Conservation (phyloP, 2,329 filamentous ascomycete species). For the Magnaporthiopsis rhizophila region DNA sequence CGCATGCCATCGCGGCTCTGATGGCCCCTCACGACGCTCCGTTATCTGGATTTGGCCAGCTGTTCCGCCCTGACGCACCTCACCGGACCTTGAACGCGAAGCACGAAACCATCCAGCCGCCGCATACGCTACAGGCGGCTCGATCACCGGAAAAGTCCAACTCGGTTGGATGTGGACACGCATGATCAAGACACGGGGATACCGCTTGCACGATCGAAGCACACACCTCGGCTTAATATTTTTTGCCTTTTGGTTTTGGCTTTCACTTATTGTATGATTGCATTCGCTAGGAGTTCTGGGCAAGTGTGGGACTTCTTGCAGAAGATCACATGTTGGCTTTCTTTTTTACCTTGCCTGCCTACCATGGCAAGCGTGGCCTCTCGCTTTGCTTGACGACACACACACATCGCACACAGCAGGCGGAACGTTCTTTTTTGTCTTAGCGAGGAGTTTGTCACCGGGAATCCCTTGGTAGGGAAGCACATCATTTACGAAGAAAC, state of each 20-base stretch:
- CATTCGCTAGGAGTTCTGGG: neutral
- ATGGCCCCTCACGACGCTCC: neutral
- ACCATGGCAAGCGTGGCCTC: neutral
- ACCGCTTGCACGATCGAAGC: neutral
- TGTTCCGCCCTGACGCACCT: neutral
- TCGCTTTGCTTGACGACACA: neutral
- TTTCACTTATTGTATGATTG: neutral
- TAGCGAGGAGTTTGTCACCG: constrained; percentile 1
- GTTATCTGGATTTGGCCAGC: neutral
- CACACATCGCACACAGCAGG: neutral
- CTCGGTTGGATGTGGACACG: neutral
- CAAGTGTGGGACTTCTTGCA: neutral
- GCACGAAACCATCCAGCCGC: too few relatives aligned
- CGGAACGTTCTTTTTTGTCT: neutral
- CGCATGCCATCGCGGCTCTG: neutral
- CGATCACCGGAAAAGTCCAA: neutral
- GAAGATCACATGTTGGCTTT: neutral
- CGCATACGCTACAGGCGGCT: neutral
- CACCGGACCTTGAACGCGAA: too few relatives aligned
- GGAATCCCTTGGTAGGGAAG: neutral
- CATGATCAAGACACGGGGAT: neutral
- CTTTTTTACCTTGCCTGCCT: neutral
- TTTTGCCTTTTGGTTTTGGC: neutral
- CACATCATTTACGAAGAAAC: neutral
- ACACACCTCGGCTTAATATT: neutral